Base-by-base conservation (phyloP, 306 rosid genomes). In the Cyclanthera cordifolia region DNA sequence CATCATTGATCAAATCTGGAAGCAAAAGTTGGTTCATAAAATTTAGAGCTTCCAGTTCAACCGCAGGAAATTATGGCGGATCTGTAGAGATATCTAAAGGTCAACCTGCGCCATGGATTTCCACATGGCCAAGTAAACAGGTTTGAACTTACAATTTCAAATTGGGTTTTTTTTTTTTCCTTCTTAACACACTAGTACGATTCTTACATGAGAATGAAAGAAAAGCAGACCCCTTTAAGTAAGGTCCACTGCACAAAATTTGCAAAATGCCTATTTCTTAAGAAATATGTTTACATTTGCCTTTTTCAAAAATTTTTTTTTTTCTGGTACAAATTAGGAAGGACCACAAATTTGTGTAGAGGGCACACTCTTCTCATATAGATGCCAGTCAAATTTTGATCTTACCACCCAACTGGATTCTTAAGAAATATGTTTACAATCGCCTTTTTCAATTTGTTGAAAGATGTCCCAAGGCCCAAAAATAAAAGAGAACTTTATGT, bases 41-140 rank as follows among this genome's bases (percentile, higher is more conserved):
- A 25, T 1, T 46, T 1, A 66, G 34, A 27, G 51, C 30, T 63
- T 63, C 69, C 30, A 41, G 27, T 39, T 61, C 69, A 11, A 21
- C 51, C 12, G 70, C 70, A 20, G 70, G 37, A 64, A 64, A 37
- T 65, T 43, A 43, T 65, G 70, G 70, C 39, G 70, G 70, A 65
- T 65, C 70, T 43, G 39, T 53, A 6, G 70, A 65, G 53, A 65
- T 65, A 20, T 23, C 39, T 20, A 45, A 45, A 65, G 32, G 53
- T 65, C 70, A 65, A 65, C 30, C 53, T 32, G 21, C 21, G 20
- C 23, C 70, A 65, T 65, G 70, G 70, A 12, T 65, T 21, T 13
- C 21, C 70, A 65, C 37, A 23, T 65, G 70, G 70, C 53, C 70
- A 45, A 65, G 3, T 34, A 43, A 21, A 45, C 52, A 64, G 53